Conservation (phyloP, 352 stramenopile species). For the Phytophthora fragariaefolia region DNA sequence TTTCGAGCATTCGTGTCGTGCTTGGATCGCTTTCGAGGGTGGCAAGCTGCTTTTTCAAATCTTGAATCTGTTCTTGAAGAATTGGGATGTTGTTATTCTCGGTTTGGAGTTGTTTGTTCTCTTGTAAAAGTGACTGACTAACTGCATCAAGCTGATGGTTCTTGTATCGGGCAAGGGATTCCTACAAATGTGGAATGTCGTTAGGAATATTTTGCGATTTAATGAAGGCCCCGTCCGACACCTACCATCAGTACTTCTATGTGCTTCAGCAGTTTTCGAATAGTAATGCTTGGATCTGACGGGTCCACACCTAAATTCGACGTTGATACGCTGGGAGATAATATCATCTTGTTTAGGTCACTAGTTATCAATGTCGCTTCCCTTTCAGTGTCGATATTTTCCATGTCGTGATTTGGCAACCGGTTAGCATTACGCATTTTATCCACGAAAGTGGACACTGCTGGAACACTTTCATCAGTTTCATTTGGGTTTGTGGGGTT, state of each 20-base stretch:
- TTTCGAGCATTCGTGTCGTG: constrained; percentile 7
- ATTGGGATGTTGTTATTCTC: constrained; percentile 91
- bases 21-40: constrained; percentile 10
- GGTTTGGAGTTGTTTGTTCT: constrained; percentile 71
- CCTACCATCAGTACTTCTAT: constrained; percentile 81
- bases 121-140: constrained; percentile 57
- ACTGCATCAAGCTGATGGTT: constrained; percentile 56
- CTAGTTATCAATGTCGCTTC: neutral
- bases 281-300: constrained; percentile 82
- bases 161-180: constrained; percentile 66
- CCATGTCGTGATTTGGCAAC: constrained; percentile 8
- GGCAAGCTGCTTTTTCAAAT: constrained; percentile 64
- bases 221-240: too few species aligned
- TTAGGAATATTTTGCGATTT: too few species aligned
- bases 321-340: constrained; percentile 37
- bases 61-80: constrained; percentile 69
- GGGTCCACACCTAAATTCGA: constrained; percentile 76
- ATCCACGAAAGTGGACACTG: constrained; percentile 53
- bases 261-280: constrained; percentile 84
- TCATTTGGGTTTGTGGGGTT: constrained; percentile 12
- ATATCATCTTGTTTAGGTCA: constrained; percentile 18
- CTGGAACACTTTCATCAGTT: constrained; percentile 4
- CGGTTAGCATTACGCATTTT: constrained; percentile 70
- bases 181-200: constrained; percentile 31
- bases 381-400: constrained; percentile 3